A percentile compares a stretch with the other conserved stretches of the same genome.
Conservation (phyloP, 2,329 filamentous ascomycete genomes). For the Alternaria triticimaculans region DNA sequence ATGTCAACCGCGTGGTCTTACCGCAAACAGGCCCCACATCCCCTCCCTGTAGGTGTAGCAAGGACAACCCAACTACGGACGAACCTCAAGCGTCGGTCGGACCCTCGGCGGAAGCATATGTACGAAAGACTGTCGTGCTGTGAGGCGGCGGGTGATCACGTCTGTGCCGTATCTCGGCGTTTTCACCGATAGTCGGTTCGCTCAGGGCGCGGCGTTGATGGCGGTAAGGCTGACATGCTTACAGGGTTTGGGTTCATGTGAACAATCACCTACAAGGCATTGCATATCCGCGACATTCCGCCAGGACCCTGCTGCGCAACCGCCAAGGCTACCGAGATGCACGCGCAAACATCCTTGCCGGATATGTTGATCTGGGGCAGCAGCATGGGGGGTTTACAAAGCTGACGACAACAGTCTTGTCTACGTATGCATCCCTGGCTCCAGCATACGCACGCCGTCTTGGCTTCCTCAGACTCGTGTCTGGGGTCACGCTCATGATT, state of each 20-base stretch:
- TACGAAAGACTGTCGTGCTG: background rate
- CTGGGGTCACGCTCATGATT: background rate
- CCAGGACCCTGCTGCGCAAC: background rate
- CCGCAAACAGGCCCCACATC: background rate
- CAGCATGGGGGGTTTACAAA: background rate
- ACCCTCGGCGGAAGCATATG: background rate
- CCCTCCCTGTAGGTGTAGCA: background rate
- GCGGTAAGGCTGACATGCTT: background rate
- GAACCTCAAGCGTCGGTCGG: background rate
- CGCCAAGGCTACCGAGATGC: background rate
- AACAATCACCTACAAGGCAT: background rate
- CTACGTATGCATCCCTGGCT: background rate
- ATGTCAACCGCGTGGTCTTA: background rate
- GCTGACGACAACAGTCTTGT: background rate
- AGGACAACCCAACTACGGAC: background rate
- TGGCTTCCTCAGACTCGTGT: background rate
- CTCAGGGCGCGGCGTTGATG: background rate
- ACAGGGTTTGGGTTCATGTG: background rate
- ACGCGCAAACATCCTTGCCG: background rate
- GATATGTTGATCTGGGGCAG: background rate
- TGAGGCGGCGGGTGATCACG: background rate
- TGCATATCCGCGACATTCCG: conserved; percentile 1
- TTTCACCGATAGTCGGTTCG: background rate
- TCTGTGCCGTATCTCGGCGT: background rate
- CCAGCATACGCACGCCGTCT: background rate